phyloP scores from a whole-genome alignment of 345 rosid genomes.

The Geranium brycei region DNA sequence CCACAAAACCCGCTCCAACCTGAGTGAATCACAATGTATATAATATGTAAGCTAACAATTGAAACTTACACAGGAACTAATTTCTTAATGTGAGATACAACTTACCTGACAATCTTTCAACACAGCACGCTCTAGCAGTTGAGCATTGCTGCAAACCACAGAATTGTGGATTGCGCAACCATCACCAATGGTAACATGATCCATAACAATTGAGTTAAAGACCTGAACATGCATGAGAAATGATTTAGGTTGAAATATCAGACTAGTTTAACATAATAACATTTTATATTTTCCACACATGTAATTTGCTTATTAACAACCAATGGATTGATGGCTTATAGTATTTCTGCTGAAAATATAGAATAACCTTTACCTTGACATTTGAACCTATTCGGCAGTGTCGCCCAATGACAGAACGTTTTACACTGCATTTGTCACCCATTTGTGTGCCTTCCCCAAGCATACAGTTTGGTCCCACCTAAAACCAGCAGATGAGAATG shows the following conservation, averaged over 20 bases:
- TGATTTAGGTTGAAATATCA: neutral
- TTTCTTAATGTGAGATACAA: constrained; percentile 5
- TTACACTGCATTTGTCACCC: constrained; percentile 94
- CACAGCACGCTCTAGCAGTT: constrained; percentile 74
- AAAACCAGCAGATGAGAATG: constrained; percentile 7
- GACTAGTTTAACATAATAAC: neutral
- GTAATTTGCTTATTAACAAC: neutral
- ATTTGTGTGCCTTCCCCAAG: constrained; percentile 89
- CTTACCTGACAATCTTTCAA: constrained; percentile 84
- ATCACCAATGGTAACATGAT: constrained; percentile 78
- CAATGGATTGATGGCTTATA: neutral
- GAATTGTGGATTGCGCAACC: constrained; percentile 92
- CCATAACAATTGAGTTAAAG: constrained; percentile 80
- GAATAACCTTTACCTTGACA: constrained; percentile 59
- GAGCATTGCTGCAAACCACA: constrained; percentile 78
- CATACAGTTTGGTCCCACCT: constrained; percentile 93
- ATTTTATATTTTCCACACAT: neutral
- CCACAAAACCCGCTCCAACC: constrained; percentile 82
- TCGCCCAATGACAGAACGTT: constrained; percentile 89
- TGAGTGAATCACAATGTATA: constrained; percentile 4
- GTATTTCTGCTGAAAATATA: neutral
- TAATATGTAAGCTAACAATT: neutral
- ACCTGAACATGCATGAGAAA: constrained; percentile 33
- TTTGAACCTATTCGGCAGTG: constrained; percentile 94
- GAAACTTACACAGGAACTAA: neutral